Conservation (phyloP, 2,329 filamentous ascomycete species). For the Thyridium curvatum region DNA sequence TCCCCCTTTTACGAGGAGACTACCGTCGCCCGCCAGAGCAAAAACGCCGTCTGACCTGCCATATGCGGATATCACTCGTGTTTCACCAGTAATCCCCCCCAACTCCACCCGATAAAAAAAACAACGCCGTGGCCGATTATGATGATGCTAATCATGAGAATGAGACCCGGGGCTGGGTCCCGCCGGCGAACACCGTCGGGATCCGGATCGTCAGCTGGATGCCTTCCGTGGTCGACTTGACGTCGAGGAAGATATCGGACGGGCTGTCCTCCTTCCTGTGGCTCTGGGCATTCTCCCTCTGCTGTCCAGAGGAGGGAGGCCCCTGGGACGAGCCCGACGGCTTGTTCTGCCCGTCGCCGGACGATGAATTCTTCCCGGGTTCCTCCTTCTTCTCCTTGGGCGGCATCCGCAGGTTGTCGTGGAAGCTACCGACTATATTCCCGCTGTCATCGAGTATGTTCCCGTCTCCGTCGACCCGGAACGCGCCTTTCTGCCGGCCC, state of each 20-base stretch:
- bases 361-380: too few species aligned
- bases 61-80: too few species aligned
- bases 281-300: constrained; percentile 17
- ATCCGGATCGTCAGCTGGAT: constrained; percentile 53
- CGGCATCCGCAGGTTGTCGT: constrained; percentile 38
- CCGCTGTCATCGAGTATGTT: constrained; percentile 39
- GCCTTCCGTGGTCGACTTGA: constrained; percentile 51
- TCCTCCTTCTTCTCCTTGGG: constrained; percentile 17
- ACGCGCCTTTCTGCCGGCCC: constrained; percentile 21
- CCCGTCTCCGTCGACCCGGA: constrained; percentile 35
- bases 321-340: constrained; percentile 9
- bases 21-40: too few species aligned
- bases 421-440: constrained; percentile 40
- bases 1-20: background rate
- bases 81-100: too few species aligned
- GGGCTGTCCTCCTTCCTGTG: constrained; percentile 36
- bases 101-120: too few species aligned
- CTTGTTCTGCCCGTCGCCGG: constrained; percentile 25
- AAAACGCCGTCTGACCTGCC: too few species aligned
- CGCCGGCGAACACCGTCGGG: constrained; percentile 44
- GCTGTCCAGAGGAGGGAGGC: constrained; percentile 2
- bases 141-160: constrained; percentile 14
- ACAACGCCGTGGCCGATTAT: too few species aligned
- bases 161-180: constrained; percentile 19
- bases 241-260: constrained; percentile 50